Base-by-base conservation (phyloP, 208 protist species). In the Crithidia acanthocephali region DNA sequence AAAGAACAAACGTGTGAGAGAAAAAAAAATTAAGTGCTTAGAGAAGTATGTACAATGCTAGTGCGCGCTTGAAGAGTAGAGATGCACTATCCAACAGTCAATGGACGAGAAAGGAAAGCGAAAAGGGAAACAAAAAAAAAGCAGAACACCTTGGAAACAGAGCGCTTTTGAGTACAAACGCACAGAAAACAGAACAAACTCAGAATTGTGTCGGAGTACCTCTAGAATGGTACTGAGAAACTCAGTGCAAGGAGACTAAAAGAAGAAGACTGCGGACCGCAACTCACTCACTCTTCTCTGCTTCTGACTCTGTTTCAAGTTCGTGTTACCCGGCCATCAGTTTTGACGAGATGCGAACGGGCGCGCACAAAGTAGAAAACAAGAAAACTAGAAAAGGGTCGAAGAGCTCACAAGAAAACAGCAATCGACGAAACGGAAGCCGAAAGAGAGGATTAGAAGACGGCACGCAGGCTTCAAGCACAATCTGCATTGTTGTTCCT, bases 1-100 rank as follows among this genome's bases (percentile, higher is more conserved):
- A 57, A 62, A 1, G 44, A 60, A 47, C n/a, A 53, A 45, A 76
- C 64, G 30, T 18, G 2, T 44, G 11, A 75, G 13, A 27, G 33
- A 28, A 52, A 27, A 57, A 8, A 45, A 45, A 58, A 23, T 32
- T 10, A 32, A 13, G 50, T 30, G 18, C 1, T 30, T 18, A 22
- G 42, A 73, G 53, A 52, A 58, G 52, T 50, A 22, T 13, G 45
- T 50, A 50, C 45, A 22, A 50, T 22, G 45, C 15, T 13, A 22
- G n/a, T 50, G 45, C 9, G 45, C 45, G 7, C 20, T 50, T 22
- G 9, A 10, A 50, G 16, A 32, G 50, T 56, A 5, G 5, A 56
- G 23, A 7, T 56, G 27, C 50, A 33, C n/a, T 22, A 2, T 16
- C 27, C 37, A 42, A 42, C 37, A 13, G 37, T 42, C 13, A 42